A percentile compares a stretch with the other conserved stretches of the same genome.
Conservation (phyloP, 2,329 filamentous ascomycete species). For the Arachnomyces sp. region DNA sequence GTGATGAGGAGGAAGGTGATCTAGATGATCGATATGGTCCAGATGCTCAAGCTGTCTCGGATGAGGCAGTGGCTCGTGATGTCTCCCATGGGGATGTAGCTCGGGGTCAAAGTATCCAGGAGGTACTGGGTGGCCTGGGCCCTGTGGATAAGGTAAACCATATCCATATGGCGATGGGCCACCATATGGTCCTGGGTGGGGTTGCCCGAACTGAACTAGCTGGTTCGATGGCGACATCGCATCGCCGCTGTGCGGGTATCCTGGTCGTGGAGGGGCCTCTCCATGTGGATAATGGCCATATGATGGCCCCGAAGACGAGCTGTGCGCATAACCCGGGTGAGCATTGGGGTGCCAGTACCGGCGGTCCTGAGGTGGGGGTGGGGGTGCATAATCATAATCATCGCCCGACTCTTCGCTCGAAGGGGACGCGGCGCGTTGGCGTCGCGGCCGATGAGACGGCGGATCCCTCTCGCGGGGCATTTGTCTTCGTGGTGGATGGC, state of each 20-base stretch:
- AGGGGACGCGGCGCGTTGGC: conserved; percentile 30
- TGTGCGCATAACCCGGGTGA: conserved; percentile 30
- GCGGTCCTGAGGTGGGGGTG: conserved; percentile 25
- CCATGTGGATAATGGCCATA: conserved; percentile 25
- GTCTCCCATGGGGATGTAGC: conserved; percentile 1
- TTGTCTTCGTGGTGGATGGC: conserved; percentile 30
- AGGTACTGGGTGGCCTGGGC: conserved; percentile 6
- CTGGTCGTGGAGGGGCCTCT: conserved; percentile 13
- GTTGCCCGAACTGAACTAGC: conserved; percentile 14
- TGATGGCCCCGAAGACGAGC: conserved; percentile 32
- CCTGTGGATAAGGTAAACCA: conserved; percentile 9
- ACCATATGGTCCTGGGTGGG: conserved; percentile 5
- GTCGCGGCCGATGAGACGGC: conserved; percentile 31
- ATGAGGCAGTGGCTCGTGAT: conserved; percentile 1
- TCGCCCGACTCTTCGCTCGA: conserved; percentile 14
- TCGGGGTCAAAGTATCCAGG: conserved; percentile 11
- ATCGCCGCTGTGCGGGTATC: conserved; percentile 17
- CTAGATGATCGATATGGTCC: conserved; percentile 7
- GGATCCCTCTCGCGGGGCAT: conserved; percentile 29
- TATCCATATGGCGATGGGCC: conserved; percentile 1
- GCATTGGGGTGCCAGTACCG: conserved; percentile 24
- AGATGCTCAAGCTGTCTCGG: conserved; percentile 1
- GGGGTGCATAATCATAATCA: conserved; percentile 31
- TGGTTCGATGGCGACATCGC: conserved; percentile 16
- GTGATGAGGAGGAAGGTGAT: conserved; percentile 1